Base-by-base conservation (phyloP, 2,329 filamentous ascomycete species). In the Tolypocladium pustulatum region DNA sequence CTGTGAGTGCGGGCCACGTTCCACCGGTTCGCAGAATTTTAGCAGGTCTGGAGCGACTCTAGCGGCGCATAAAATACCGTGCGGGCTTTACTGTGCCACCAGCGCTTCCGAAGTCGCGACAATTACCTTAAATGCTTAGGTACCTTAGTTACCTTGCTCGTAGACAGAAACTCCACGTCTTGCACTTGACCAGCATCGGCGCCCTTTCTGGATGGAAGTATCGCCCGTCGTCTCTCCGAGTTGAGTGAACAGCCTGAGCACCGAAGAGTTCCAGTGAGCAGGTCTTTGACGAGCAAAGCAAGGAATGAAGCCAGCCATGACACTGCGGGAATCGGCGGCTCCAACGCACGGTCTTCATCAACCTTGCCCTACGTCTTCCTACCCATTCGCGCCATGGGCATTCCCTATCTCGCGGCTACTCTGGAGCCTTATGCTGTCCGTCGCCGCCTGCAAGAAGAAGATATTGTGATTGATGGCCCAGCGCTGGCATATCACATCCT, bases 401-500 rank as follows among this genome's bases (percentile, higher is more conserved):
- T 89, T 53, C 80, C 77, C 46, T 77, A 79, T 62, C 73, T 89
- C 6, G 78, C 77, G 53, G 70, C 74, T 17, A 77, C 79, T 56
- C 70, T 88, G 51, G 73, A 78, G 60, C 79, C 79, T 0, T 85
- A 81, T 67, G 78, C 80, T 1, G 69, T 73, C 34, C 66, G 71
- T 22, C 70, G 69, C 9, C 63, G 68, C 13, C 71, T 88, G 2
- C 64, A 69, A 43, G 70, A 72, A 32, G 67, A 76, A 43, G 65
- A 66, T 7, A 72, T 81, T 25, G 78, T 83, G 52, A 83, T 96
- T 58, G 91, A 96, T 68, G 91, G 91, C 0, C 91, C 91, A 5
- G 86, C 85, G 2, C 74, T 96, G 32, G 89, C 90, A 1, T 88
- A 93, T 69, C 82, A 90, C 69, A 76, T 92, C 46, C 84, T 88